Conservation (phyloP, 1,139 yeast genomes). For the Taphrina betulina region DNA sequence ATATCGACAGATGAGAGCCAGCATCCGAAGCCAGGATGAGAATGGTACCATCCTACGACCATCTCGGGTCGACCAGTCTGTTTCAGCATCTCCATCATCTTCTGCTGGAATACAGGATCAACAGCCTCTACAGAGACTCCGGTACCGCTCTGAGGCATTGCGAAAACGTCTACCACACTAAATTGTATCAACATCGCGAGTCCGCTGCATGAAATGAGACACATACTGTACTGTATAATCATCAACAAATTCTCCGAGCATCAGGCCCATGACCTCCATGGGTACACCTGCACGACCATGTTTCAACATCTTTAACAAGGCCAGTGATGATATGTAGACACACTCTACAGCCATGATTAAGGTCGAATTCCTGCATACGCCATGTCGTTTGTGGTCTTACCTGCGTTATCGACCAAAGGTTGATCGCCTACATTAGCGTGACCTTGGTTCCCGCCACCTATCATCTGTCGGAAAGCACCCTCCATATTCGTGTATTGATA, state of each 20-base stretch:
- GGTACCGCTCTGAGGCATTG: slow-evolving; percentile 62
- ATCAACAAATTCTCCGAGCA: slow-evolving; percentile 98
- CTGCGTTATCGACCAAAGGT: slow-evolving; percentile 29
- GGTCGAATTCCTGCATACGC: too few species aligned
- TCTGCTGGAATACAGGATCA: slow-evolving; percentile 97
- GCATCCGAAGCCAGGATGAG: slow-evolving; percentile 99
- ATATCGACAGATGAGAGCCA: slow-evolving; percentile 98
- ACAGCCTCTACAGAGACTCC: slow-evolving; percentile 99
- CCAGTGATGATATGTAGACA: slow-evolving; percentile 82
- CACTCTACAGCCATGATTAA: slow-evolving; percentile 16
- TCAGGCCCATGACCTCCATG: slow-evolving; percentile 99
- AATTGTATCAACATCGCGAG: not conserved
- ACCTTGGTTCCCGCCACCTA: slow-evolving; percentile 5
- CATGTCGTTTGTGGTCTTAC: too few species aligned
- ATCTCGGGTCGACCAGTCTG: slow-evolving; percentile 94
- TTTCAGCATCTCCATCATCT: slow-evolving; percentile 99
- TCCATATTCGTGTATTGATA: too few species aligned
- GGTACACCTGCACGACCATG: slow-evolving; percentile 87
- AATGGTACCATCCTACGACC: slow-evolving; percentile 99
- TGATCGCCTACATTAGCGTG: slow-evolving; percentile 22
- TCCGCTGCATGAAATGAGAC: not conserved
- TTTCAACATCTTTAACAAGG: slow-evolving; percentile 59
- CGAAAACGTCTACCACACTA: slow-evolving; percentile 33
- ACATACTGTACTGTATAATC: slow-evolving; percentile 75
- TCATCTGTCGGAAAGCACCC: slow-evolving; percentile 10